A percentile compares a stretch with the other conserved stretches of the same genome.
Conservation (phyloP, 2,329 filamentous ascomycete species). For the Sodiomyces alkalinus region DNA sequence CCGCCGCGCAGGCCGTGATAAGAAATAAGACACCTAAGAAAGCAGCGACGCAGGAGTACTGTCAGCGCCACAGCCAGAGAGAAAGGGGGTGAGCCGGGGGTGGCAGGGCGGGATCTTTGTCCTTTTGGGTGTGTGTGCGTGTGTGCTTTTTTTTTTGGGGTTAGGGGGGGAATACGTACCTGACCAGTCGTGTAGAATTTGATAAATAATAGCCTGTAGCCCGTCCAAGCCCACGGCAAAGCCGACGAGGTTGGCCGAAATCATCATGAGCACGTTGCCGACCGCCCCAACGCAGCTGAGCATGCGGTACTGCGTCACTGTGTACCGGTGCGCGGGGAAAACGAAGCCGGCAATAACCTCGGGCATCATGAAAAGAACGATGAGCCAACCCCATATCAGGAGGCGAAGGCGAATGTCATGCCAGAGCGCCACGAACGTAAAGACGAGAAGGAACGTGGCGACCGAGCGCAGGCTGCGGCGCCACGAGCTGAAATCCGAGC, state of each 20-base stretch:
- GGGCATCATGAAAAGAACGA: constrained; percentile 85
- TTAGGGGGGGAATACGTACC: constrained; percentile 28
- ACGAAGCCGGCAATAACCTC: constrained; percentile 59
- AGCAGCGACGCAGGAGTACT: too few relatives aligned
- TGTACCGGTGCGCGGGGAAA: constrained; percentile 63
- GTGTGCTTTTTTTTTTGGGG: too few relatives aligned
- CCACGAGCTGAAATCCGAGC: constrained; percentile 35
- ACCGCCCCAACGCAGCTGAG: constrained; percentile 71
- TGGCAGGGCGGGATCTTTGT: neutral
- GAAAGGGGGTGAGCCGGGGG: neutral
- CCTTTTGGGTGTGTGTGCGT: neutral
- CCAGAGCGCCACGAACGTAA: constrained; percentile 96
- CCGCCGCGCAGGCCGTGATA: constrained; percentile 47
- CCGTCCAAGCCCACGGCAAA: constrained; percentile 90
- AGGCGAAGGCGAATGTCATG: constrained; percentile 88
- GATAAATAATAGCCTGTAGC: constrained; percentile 56
- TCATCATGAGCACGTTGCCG: constrained; percentile 84
- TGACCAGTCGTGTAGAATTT: constrained; percentile 61
- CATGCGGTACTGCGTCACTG: constrained; percentile 57
- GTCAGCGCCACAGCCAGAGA: neutral
- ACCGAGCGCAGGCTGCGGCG: constrained; percentile 40
- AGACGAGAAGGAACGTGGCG: constrained; percentile 67
- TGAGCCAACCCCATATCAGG: constrained; percentile 92
- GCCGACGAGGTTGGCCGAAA: constrained; percentile 84
- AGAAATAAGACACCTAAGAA: constrained; percentile 55